A percentile compares a stretch with the other conserved stretches of the same genome.
Evolutionary conservation across 2,329 filamentous ascomycete species (phyloP).

Genomic region (Chrysoporthe cubensis): DNA sequence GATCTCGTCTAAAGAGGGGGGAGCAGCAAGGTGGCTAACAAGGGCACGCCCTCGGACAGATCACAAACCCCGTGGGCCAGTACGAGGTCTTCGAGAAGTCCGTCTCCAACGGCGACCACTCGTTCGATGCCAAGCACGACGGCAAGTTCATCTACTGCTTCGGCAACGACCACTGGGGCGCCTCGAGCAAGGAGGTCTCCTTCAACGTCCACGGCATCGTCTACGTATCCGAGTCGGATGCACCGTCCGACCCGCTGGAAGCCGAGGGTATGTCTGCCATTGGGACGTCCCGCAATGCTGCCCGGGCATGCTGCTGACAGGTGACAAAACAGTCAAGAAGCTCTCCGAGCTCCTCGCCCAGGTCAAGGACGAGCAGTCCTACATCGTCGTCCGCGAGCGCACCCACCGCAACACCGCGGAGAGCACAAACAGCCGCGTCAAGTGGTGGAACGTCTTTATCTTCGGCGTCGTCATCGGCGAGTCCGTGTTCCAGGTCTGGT

Average conservation of each 20-base stretch:
- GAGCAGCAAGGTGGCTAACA: conserved; percentile 29
- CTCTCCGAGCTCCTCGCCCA: conserved; percentile 85
- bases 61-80: conserved; percentile 76
- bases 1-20: background rate
- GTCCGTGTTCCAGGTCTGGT: conserved; percentile 98
- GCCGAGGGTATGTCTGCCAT: conserved; percentile 70
- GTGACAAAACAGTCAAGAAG: conserved; percentile 64
- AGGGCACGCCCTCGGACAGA: conserved; percentile 48
- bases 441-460: conserved; percentile 99
- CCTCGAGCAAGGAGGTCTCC: conserved; percentile 94
- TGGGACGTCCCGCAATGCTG: background rate
- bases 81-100: conserved; percentile 81
- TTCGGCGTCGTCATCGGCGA: conserved; percentile 86
- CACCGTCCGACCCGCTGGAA: conserved; percentile 85
- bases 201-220: conserved; percentile 99
- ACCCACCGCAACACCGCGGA: conserved; percentile 98
- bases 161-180: conserved; percentile 97
- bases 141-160: conserved; percentile 97
- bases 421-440: conserved; percentile 95
- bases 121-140: conserved; percentile 82
- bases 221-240: conserved; percentile 88
- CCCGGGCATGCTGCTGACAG: conserved; percentile 22
- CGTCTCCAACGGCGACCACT: conserved; percentile 89
- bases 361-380: conserved; percentile 97
- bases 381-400: conserved; percentile 93